Evolutionary conservation across 495 filamentous ascomycete species (phyloP).

Genomic region (Podospora bellae-mahoneyi): DNA sequence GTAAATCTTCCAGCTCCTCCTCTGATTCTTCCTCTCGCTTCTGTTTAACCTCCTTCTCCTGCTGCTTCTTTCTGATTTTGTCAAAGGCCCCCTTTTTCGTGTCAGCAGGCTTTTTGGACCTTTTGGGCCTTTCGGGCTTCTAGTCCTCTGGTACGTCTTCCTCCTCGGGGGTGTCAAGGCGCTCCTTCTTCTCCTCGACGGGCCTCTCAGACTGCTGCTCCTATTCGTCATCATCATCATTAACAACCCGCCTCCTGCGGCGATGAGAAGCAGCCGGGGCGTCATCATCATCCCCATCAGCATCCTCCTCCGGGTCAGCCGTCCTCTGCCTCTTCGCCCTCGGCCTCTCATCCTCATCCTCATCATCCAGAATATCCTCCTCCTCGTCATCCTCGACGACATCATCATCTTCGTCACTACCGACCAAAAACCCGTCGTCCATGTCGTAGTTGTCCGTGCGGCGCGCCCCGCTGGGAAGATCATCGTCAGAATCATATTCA

Average conservation of each 20-base stretch:
- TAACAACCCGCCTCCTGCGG: constrained; percentile 43
- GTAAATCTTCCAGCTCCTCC: neutral
- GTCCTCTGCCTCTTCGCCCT: constrained; percentile 50
- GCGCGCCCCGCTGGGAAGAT: constrained; percentile 58
- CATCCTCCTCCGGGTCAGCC: constrained; percentile 43
- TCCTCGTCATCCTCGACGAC: constrained; percentile 62
- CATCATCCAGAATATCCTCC: constrained; percentile 49
- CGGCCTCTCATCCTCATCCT: constrained; percentile 47
- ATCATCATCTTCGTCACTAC: constrained; percentile 67
- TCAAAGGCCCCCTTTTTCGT: neutral
- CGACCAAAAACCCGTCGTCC: constrained; percentile 74
- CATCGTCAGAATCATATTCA: constrained; percentile 62
- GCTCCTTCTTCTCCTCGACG: neutral
- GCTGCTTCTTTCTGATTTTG: neutral
- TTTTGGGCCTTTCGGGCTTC: neutral
- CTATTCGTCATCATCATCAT: constrained; percentile 49
- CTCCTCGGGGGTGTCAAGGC: neutral
- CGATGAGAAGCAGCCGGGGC: constrained; percentile 37
- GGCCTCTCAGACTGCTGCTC: neutral
- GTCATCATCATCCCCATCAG: constrained; percentile 38
- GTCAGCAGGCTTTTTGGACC: neutral
- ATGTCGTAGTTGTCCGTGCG: constrained; percentile 80
- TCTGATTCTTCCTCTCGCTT: neutral
- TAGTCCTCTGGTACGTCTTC: neutral
- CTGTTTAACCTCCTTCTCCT: neutral